Conservation (phyloP, 768 basidiomycete species). For the Gyrodon lividus region DNA sequence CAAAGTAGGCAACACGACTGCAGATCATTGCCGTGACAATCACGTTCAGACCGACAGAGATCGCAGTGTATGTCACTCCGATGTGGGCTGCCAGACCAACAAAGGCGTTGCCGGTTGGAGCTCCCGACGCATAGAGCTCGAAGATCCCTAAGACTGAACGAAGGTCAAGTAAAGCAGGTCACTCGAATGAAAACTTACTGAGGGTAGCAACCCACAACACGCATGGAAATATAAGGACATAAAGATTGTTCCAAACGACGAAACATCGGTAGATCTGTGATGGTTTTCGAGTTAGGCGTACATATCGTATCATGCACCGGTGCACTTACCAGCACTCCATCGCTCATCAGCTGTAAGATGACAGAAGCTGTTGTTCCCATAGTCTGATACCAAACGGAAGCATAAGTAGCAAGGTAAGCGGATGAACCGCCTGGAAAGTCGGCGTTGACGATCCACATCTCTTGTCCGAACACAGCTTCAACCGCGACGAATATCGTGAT, state of each 20-base stretch:
- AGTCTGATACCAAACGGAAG: constrained; percentile 18
- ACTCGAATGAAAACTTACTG: neutral
- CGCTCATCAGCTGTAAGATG: constrained; percentile 26
- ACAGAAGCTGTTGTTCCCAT: constrained; percentile 24
- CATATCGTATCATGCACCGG: neutral
- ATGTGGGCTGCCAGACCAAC: neutral
- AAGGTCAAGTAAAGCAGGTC: neutral
- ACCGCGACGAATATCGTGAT: constrained; percentile 24
- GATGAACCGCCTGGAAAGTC: constrained; percentile 31
- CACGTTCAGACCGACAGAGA: constrained; percentile 1
- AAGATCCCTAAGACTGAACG: neutral
- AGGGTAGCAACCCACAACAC: constrained; percentile 1
- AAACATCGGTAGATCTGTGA: constrained; percentile 36
- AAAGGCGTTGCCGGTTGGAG: neutral
- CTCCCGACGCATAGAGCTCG: neutral
- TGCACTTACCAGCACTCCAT: constrained; percentile 31
- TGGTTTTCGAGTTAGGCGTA: neutral
- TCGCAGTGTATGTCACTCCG: neutral
- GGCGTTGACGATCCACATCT: constrained; percentile 32
- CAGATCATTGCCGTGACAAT: neutral
- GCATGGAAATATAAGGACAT: constrained; percentile 1
- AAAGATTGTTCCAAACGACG: constrained; percentile 26
- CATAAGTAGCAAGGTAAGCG: constrained; percentile 26
- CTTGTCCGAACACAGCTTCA: constrained; percentile 14
- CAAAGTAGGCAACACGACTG: neutral